These are phyloP conservation scores for Zopfia rhizophila DNA, from an alignment of 2,329 filamentous ascomycete genomes.

Conservation along the genomic window DNA sequence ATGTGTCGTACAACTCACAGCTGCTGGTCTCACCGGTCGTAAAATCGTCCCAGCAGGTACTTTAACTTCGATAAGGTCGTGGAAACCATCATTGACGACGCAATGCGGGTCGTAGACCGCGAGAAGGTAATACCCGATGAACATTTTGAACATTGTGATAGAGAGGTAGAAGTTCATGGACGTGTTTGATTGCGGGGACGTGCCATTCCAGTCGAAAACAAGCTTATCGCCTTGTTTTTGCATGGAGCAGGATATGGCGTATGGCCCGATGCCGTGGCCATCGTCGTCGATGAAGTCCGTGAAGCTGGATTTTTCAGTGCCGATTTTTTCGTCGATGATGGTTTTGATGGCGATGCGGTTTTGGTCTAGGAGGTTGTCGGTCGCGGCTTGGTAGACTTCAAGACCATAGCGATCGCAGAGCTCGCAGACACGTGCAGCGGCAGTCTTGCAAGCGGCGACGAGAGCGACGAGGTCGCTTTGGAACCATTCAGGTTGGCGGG, in stretches of 20 bases:
- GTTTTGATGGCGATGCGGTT: conserved; percentile 58
- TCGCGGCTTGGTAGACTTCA: conserved; percentile 59
- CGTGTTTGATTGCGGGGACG: conserved; percentile 58
- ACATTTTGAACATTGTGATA: conserved; percentile 64
- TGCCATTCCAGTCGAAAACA: conserved; percentile 61
- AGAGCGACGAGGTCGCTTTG: conserved; percentile 60
- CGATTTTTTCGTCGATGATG: conserved; percentile 59
- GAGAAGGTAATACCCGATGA: conserved; percentile 61
- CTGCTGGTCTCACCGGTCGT: conserved; percentile 59
- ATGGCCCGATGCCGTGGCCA: conserved; percentile 58
- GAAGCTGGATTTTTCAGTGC: conserved; percentile 55
- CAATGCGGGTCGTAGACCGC: conserved; percentile 60
- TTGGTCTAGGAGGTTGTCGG: conserved; percentile 56
- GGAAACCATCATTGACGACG: conserved; percentile 63
- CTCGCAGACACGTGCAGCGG: conserved; percentile 57
- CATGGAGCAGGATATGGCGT: conserved; percentile 61
- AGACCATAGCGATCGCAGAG: conserved; percentile 57
- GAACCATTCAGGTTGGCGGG: conserved; percentile 61
- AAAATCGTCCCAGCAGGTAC: conserved; percentile 60
- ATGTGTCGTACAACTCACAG: conserved; percentile 60
- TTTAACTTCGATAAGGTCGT: conserved; percentile 60
- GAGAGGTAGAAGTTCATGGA: conserved; percentile 62
- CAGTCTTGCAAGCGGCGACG: conserved; percentile 59
- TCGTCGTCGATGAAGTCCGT: conserved; percentile 64
- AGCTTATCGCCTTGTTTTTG: conserved; percentile 56